Evolutionary conservation across 768 basidiomycete species (phyloP), one percentile per base, ranked within the genome.

Genomic region (Sarcomyxa edulis): DNA sequence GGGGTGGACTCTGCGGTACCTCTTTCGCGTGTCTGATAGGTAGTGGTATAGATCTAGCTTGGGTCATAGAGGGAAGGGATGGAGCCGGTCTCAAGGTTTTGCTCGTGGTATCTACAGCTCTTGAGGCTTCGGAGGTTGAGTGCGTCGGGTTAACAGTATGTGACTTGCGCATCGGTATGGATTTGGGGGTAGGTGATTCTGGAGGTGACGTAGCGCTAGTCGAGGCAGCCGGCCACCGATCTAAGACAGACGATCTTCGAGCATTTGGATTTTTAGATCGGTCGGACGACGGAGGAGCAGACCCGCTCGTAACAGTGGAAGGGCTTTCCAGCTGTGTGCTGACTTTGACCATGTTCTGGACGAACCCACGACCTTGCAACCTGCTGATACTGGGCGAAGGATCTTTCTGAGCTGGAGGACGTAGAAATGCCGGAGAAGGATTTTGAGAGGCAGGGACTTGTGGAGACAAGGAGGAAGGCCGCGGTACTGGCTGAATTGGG

Each of bases 311-410:
- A 8, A 14, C 32, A 15, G 32, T 26, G 10, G 71, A 55, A 32
- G 69, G 59, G 12, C 58, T 62, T 43, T 76, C 71, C 4, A 81
- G 56, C 45, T 73, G 65, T 12, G 72, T 64, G 48, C 76, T 86
- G 32, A 71, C 81, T 58, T 83, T 80, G 23, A 92, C 82, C 65
- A 88, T 78, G 45, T 72, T 86, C 57, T 86, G 82, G 2, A 92
- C 89, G 52, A 92, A 90, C 4, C 89, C 89, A 27, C 89, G 78
- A 14, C 89, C 89, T 50, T 90, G 81, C 12, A 92, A 60, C 43
- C 87, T 66, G 44, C 84, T 90, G 22, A 91, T 75, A 54, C 85
- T 89, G 0, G 89, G 89, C 2, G 86, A 87, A 3, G 75, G 75
- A 31, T 87, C 86, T 54, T 89, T 90, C 36, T 68, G 56, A 3